Percentiles rank a stretch among this genome's conserved stretches.
Conservation (phyloP, 208 protist genomes). For the Trypanosoma avium region DNA sequence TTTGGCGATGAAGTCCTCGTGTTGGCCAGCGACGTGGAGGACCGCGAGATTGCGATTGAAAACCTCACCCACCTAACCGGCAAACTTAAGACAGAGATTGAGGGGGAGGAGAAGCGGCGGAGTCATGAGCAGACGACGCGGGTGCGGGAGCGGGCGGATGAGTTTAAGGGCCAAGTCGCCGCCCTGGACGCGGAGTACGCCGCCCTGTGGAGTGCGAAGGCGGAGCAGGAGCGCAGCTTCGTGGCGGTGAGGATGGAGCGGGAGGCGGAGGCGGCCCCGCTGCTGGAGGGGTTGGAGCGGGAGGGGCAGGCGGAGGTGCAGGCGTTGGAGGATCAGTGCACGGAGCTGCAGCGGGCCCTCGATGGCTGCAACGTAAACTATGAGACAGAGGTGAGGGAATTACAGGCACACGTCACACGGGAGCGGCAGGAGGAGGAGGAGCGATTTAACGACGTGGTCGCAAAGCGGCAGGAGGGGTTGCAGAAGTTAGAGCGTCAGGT, state of each 20-base stretch:
- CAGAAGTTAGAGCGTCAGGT: slow-evolving; percentile 67
- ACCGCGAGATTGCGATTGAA: slow-evolving; percentile 79
- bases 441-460: slow-evolving; percentile 80
- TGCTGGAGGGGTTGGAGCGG: slow-evolving; percentile 77
- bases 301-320: slow-evolving; percentile 89
- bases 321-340: slow-evolving; percentile 73
- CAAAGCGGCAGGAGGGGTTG: slow-evolving; percentile 57
- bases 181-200: slow-evolving; percentile 75
- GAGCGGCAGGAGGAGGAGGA: slow-evolving; percentile 61
- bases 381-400: slow-evolving; percentile 35
- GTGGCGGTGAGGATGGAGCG: slow-evolving; percentile 85
- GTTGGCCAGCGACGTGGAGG: slow-evolving; percentile 93
- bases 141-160: slow-evolving; percentile 88
- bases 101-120: slow-evolving; percentile 93
- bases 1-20: slow-evolving; percentile 89
- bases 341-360: slow-evolving; percentile 59
- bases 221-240: slow-evolving; percentile 92
- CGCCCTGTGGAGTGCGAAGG: slow-evolving; percentile 76
- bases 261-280: slow-evolving; percentile 61
- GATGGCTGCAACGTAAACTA: slow-evolving; percentile 53
- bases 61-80: slow-evolving; percentile 88
- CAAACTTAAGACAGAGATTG: slow-evolving; percentile 91
- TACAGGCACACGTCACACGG: slow-evolving; percentile 33
- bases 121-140: slow-evolving; percentile 92
- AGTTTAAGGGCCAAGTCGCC: slow-evolving; percentile 82